These are phyloP conservation scores for Excoecaria agallocha DNA, from an alignment of 345 rosid species.

Conservation along the genomic window DNA sequence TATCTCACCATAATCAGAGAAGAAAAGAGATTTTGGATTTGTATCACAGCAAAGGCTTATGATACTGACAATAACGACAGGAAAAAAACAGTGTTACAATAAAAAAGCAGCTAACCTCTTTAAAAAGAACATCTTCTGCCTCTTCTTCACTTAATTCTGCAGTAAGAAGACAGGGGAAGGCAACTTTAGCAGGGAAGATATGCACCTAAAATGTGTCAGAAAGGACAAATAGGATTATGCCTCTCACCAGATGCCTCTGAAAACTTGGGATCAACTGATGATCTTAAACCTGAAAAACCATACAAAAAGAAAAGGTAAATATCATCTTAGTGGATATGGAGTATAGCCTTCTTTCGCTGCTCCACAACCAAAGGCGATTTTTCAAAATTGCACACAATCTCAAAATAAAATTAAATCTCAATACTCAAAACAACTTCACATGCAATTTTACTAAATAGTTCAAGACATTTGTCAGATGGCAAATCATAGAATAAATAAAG, in stretches of 20 bases:
- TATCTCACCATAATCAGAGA: background rate
- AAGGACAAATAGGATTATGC: constrained; percentile 9
- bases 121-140: constrained; percentile 87
- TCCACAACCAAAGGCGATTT: background rate
- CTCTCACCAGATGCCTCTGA: constrained; percentile 75
- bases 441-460: background rate
- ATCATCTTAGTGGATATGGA: background rate
- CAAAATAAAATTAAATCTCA: background rate
- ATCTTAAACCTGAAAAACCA: constrained; percentile 56
- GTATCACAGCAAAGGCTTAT: background rate
- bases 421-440: background rate
- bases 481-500: background rate
- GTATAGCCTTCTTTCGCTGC: background rate
- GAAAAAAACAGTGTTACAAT: background rate
- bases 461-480: background rate
- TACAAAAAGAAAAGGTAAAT: constrained; percentile 7
- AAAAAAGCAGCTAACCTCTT: constrained; percentile 50
- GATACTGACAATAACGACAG: background rate
- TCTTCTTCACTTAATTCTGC: constrained; percentile 73
- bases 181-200: background rate
- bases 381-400: background rate
- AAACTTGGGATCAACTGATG: constrained; percentile 58
- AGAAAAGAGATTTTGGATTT: background rate
- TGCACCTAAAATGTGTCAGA: background rate
- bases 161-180: constrained; percentile 6